Conservation (phyloP, 2,329 filamentous ascomycete genomes). For the Simplicillium sp. region DNA sequence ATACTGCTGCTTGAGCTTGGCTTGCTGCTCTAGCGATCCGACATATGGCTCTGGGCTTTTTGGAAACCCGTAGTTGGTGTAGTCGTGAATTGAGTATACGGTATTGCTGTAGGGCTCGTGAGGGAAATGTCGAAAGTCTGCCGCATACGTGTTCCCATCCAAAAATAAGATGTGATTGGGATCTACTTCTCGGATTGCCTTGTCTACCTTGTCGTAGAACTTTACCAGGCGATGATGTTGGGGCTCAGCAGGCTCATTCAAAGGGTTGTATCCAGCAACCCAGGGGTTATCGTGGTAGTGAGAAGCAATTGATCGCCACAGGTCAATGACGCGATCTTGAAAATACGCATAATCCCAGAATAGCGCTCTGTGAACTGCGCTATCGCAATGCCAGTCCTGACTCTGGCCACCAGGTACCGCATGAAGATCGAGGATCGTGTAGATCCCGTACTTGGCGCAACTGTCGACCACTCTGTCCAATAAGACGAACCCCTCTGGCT, state of each 20-base stretch:
- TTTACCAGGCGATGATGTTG: slow-evolving; percentile 21
- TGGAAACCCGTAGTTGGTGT: slow-evolving; percentile 40
- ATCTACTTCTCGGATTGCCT: slow-evolving; percentile 28
- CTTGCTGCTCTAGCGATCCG: slow-evolving; percentile 29
- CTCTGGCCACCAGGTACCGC: slow-evolving; percentile 34
- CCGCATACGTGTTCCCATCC: slow-evolving; percentile 44
- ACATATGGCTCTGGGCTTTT: slow-evolving; percentile 26
- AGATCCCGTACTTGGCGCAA: slow-evolving; percentile 30
- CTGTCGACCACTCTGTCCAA: slow-evolving; percentile 36
- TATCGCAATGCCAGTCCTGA: slow-evolving; percentile 36
- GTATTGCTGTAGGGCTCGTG: slow-evolving; percentile 32
- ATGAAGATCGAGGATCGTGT: slow-evolving; percentile 34
- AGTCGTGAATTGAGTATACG: slow-evolving; percentile 45
- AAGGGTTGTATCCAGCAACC: slow-evolving; percentile 29
- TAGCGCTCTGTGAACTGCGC: slow-evolving; percentile 23
- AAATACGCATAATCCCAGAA: slow-evolving; percentile 38
- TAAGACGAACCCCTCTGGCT: slow-evolving; percentile 37
- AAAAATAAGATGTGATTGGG: slow-evolving; percentile 39
- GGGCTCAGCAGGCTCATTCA: slow-evolving; percentile 22
- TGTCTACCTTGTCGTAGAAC: slow-evolving; percentile 30
- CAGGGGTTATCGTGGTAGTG: slow-evolving; percentile 32
- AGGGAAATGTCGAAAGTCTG: slow-evolving; percentile 36
- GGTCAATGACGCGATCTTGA: slow-evolving; percentile 32
- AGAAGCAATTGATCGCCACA: slow-evolving; percentile 31
- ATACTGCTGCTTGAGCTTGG: slow-evolving; percentile 27